A percentile compares a stretch with the other conserved stretches of the same genome.
Conservation (phyloP, 1,284 basidiomycete species). For the Xerocomus minutiporus region DNA sequence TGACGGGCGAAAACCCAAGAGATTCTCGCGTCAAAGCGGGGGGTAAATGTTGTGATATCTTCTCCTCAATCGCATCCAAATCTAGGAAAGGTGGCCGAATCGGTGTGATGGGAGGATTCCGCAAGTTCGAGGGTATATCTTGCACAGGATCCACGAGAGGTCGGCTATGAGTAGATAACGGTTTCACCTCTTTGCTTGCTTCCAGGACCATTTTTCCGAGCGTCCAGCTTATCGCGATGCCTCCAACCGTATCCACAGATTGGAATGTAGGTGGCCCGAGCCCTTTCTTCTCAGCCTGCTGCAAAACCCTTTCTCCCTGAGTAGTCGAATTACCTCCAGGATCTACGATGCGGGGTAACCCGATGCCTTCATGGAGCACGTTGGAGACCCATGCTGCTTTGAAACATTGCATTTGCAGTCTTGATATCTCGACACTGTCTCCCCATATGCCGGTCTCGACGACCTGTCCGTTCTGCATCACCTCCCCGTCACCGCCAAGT, state of each 20-base stretch:
- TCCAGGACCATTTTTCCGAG: slow-evolving; percentile 98
- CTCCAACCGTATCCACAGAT: slow-evolving; percentile 85
- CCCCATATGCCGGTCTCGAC: slow-evolving; percentile 67
- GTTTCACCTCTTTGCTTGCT: slow-evolving; percentile 79
- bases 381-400: slow-evolving; percentile 99
- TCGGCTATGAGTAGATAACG: slow-evolving; percentile 41
- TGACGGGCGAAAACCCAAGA: slow-evolving; percentile 65
- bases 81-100: slow-evolving; percentile 60
- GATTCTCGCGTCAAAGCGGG: slow-evolving; percentile 52
- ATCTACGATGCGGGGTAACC: slow-evolving; percentile 89
- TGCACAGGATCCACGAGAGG: slow-evolving; percentile 70
- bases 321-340: slow-evolving; percentile 68
- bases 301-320: slow-evolving; percentile 61
- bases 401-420: slow-evolving; percentile 97
- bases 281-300: slow-evolving; percentile 77
- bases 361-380: slow-evolving; percentile 93
- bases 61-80: slow-evolving; percentile 57
- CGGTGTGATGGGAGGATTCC: slow-evolving; percentile 51
- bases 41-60: slow-evolving; percentile 59
- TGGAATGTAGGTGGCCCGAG: slow-evolving; percentile 81
- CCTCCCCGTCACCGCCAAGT: slow-evolving; percentile 54
- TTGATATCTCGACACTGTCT: slow-evolving; percentile 70
- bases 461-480: slow-evolving; percentile 52
- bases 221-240: slow-evolving; percentile 96
- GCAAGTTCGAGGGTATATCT: slow-evolving; percentile 46